phyloP scores from a whole-genome alignment of 805 yeast genomes.

The Limtongia smithiae region DNA sequence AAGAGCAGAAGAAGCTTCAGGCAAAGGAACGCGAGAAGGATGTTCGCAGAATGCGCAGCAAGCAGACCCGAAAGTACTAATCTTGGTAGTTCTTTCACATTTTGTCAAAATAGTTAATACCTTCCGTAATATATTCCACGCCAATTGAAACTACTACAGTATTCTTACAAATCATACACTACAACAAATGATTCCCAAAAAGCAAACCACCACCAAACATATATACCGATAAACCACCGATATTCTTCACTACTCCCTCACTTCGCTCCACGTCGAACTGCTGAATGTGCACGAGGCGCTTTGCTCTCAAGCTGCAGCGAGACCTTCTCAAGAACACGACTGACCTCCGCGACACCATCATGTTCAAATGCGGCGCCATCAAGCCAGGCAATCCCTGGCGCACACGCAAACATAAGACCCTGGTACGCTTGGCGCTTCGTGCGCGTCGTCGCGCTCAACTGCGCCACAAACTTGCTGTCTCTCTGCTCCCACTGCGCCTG shows the following conservation, averaged over 20 bases:
- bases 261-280: too few species aligned
- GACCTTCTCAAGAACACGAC: constrained; percentile 17
- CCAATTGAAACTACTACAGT: too few species aligned
- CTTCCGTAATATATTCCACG: neutral
- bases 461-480: constrained; percentile 14
- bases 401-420: constrained; percentile 24
- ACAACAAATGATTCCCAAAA: neutral
- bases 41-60: constrained; percentile 63
- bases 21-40: constrained; percentile 77
- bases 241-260: neutral
- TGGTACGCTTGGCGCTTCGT: constrained; percentile 21
- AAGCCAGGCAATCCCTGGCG: constrained; percentile 18
- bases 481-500: constrained; percentile 20
- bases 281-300: too few species aligned
- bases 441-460: constrained; percentile 4
- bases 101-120: neutral
- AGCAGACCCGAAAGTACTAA: constrained; percentile 46
- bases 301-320: constrained; percentile 15
- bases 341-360: constrained; percentile 6
- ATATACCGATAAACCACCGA: neutral
- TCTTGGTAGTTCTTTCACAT: neutral
- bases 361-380: constrained; percentile 18
- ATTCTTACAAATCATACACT: neutral
- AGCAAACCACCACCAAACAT: neutral
- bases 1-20: constrained; percentile 74